Evolutionary conservation across 208 protist genomes (phyloP), one percentile per base, ranked within the genome.

Genomic region (Spongospora subterranea): DNA sequence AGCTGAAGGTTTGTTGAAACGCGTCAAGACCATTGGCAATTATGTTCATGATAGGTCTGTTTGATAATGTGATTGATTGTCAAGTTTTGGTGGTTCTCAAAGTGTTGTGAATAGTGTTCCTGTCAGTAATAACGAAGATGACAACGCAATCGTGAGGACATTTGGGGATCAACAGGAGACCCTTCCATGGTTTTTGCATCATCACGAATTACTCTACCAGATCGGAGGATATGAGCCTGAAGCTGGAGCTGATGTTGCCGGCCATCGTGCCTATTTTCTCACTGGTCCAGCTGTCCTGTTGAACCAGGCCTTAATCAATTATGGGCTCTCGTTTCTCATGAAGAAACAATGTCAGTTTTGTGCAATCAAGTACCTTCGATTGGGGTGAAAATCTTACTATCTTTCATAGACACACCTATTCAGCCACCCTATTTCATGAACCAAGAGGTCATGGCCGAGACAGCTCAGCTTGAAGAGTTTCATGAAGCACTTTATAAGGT

Each of bases 371-470:
- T 88, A 29, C 32, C 29, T 32, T 29, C 54, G 46, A 35, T 1
- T 20, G 1, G 54, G 6, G 32, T 60, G 1, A 20, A 65, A 29
- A 89, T 45, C 64, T 45, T 71, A 45, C 64, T 89, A 20, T 60
- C 38, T n/a, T 1, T 39, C 29, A 96, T 95, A 64, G 99, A 97
- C 95, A 97, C 96, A 54, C 95, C 97, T 29, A 96, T 99, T 50
- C 98, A 99, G 89, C 98, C 98, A 24, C 99, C 99, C 60, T 99
- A 99, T 95, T 99, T 99, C 93, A 99, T 99, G 93, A 97, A 98
- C 93, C 98, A 99, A 93, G 95, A 98, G 0, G 91, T 96, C 35
- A 99, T 99, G 98, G 95, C 92, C 24, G 94, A 98, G 54, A 97
- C 98, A 39, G 94, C 94, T 20, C 98, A 99, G 95, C 97, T 99